Conservation (phyloP, 495 filamentous ascomycete species). For the Penicillium cataractarum region DNA sequence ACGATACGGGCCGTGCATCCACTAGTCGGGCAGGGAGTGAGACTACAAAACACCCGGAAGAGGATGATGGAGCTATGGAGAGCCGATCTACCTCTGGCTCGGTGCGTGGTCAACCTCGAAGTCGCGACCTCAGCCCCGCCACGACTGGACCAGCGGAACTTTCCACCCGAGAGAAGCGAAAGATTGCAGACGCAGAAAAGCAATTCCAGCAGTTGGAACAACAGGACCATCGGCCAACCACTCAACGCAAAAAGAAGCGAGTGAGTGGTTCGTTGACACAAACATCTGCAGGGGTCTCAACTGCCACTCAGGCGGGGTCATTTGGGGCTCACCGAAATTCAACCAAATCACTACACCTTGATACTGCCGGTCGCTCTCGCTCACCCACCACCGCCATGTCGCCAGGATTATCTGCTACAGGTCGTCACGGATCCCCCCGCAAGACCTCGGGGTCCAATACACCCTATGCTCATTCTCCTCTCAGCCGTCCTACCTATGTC, state of each 20-base stretch:
- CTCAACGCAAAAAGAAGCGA: conserved; percentile 51
- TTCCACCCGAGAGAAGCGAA: conserved; percentile 85
- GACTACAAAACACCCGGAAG: conserved; percentile 52
- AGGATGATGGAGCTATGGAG: conserved; percentile 54
- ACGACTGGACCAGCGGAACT: conserved; percentile 58
- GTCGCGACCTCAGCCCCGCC: conserved; percentile 79
- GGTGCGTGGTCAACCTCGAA: conserved; percentile 70
- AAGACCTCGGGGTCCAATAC: conserved; percentile 39
- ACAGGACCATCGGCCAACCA: conserved; percentile 48
- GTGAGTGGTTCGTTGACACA: conserved; percentile 45
- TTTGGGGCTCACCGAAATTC: conserved; percentile 18
- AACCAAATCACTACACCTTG: conserved; percentile 25
- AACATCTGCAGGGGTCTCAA: conserved; percentile 33
- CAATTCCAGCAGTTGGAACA: conserved; percentile 61
- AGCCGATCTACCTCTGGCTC: conserved; percentile 75
- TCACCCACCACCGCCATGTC: conserved; percentile 35
- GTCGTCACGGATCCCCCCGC: conserved; percentile 32
- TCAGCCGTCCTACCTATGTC: conserved; percentile 43
- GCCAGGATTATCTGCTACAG: conserved; percentile 20
- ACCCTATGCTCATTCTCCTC: conserved; percentile 29
- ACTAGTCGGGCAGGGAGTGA: conserved; percentile 83
- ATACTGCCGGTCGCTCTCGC: conserved; percentile 30
- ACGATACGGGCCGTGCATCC: conserved; percentile 68
- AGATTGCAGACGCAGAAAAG: conserved; percentile 82
- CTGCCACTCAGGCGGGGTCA: conserved; percentile 26